Percentiles rank a stretch among this genome's conserved stretches.
Conservation (phyloP, 2,329 filamentous ascomycete genomes). For the Scortechinia acanthostroma region DNA sequence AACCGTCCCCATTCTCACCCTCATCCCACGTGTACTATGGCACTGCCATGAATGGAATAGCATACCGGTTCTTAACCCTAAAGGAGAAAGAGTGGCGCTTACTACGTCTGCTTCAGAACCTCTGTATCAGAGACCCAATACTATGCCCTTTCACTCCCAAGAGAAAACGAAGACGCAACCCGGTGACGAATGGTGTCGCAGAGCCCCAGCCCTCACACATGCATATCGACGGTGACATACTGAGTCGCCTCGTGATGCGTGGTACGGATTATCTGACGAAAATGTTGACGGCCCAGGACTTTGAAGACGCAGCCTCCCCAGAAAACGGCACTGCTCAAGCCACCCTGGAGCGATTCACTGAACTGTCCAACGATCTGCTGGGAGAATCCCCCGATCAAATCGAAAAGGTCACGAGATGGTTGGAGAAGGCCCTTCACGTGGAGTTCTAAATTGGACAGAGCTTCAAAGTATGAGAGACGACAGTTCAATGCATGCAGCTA, state of each 20-base stretch:
- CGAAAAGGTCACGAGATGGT: background rate
- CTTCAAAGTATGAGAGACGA: too few species aligned
- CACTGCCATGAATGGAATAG: slow-evolving; percentile 60
- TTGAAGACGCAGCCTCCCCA: background rate
- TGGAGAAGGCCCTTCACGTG: background rate
- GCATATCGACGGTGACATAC: background rate
- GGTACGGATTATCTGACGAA: background rate
- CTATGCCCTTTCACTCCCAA: slow-evolving; percentile 37
- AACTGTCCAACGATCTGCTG: background rate
- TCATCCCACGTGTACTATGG: slow-evolving; percentile 39
- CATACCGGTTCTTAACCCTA: slow-evolving; percentile 66
- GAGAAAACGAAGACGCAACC: background rate
- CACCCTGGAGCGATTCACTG: background rate
- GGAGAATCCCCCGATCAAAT: background rate
- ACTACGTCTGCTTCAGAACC: slow-evolving; percentile 66
- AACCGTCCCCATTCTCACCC: background rate
- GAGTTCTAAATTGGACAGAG: background rate
- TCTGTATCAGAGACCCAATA: slow-evolving; percentile 39
- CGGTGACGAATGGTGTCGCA: background rate
- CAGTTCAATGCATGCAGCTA: too few species aligned
- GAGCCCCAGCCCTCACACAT: background rate
- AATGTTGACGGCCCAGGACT: background rate
- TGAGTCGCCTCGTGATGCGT: background rate
- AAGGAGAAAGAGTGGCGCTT: slow-evolving; percentile 55
- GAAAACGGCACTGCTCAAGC: background rate